Evolutionary conservation across 257 asterid genomes (phyloP).

Genomic region (Asclepias syriaca): DNA sequence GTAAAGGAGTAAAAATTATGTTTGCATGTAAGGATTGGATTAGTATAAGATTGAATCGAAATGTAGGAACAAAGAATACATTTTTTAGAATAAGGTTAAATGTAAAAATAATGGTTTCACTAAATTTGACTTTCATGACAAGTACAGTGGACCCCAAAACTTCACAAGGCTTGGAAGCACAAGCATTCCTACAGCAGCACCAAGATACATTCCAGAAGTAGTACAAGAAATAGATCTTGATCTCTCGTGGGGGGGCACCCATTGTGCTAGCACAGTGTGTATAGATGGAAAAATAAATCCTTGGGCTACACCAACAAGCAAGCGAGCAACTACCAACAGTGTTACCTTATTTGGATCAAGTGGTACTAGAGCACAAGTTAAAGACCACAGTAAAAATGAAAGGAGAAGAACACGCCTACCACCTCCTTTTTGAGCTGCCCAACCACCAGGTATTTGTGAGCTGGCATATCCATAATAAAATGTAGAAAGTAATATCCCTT

Average conservation of each 20-base stretch:
- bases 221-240: conserved; percentile 88
- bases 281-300: conserved; percentile 96
- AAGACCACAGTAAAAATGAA: conserved; percentile 79
- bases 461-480: conserved; percentile 92
- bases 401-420: conserved; percentile 81
- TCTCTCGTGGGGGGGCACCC: conserved; percentile 95
- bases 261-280: conserved; percentile 91
- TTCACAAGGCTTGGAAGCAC: conserved; percentile 74
- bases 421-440: conserved; percentile 91
- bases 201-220: conserved; percentile 91
- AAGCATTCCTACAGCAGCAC: conserved; percentile 83
- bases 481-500: conserved; percentile 77
- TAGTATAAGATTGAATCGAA: too few relatives aligned
- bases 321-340: conserved; percentile 68
- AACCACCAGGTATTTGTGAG: conserved; percentile 95
- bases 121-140: conserved; percentile 64
- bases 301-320: conserved; percentile 92
- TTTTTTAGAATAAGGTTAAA: too few relatives aligned
- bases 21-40: too few relatives aligned
- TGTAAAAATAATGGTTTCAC: too few relatives aligned
- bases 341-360: conserved; percentile 58
- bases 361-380: conserved; percentile 77
- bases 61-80: too few relatives aligned
- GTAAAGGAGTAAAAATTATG: too few relatives aligned
- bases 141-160: conserved; percentile 72